Evolutionary conservation across 2,329 filamentous ascomycete genomes (phyloP).

Genomic region (Laburnicola sp.): DNA sequence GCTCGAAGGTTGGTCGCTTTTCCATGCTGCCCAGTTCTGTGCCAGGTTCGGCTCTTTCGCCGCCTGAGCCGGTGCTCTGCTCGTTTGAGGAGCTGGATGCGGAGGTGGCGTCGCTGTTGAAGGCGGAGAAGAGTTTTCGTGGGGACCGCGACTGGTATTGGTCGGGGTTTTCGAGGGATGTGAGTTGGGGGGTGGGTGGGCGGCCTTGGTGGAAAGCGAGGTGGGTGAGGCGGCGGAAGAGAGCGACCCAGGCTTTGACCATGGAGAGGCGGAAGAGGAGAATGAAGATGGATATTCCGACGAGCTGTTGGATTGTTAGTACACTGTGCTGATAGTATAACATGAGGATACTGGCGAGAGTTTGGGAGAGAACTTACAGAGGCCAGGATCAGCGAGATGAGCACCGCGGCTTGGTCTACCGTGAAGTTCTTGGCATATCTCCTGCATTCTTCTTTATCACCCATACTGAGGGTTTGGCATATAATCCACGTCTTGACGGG

Average conservation of each 20-base stretch:
- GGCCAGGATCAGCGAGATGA: conserved; percentile 29
- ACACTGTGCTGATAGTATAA: too few relatives aligned
- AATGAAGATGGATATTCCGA: conserved; percentile 43
- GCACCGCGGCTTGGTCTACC: conserved; percentile 18
- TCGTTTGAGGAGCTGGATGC: not conserved
- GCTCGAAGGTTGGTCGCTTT: conserved; percentile 2
- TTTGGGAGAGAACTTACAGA: conserved; percentile 24
- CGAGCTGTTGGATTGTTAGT: conserved; percentile 29
- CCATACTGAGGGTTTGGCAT: conserved; percentile 25
- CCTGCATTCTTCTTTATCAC: conserved; percentile 29
- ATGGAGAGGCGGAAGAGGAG: conserved; percentile 32
- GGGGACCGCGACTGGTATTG: conserved; percentile 10
- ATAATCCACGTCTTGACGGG: conserved; percentile 31
- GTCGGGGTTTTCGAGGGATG: conserved; percentile 23
- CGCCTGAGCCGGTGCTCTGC: not conserved
- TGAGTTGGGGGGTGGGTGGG: conserved; percentile 19
- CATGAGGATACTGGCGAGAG: not conserved
- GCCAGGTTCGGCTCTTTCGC: not conserved
- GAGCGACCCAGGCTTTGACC: conserved; percentile 29
- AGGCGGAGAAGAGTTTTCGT: not conserved
- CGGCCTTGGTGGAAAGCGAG: conserved; percentile 10
- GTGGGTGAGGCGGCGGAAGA: conserved; percentile 18
- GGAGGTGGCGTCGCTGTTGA: not conserved
- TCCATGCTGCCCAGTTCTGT: not conserved
- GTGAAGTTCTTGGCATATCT: conserved; percentile 30